Percentiles rank a stretch among this genome's conserved stretches.
phyloP scores from a whole-genome alignment of 805 yeast genomes.

The Candida loeiensis region DNA sequence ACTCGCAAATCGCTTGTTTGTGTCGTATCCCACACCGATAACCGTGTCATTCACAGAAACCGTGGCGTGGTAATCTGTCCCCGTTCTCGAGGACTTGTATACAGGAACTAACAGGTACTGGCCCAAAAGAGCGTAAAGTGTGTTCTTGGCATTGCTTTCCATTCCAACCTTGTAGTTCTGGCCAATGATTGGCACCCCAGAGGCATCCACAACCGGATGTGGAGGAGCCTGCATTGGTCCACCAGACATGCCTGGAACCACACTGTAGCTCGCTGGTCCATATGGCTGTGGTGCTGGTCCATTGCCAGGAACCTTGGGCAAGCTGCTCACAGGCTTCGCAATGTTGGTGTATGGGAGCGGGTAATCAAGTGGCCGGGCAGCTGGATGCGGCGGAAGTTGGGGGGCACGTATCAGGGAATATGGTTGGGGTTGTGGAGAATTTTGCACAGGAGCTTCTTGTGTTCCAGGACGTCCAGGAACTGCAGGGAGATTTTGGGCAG shows the following conservation, averaged over 20 bases:
- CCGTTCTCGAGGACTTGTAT: slow-evolving; percentile 21
- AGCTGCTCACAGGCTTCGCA: slow-evolving; percentile 9
- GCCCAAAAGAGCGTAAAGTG: slow-evolving; percentile 26
- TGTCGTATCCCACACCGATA: slow-evolving; percentile 31
- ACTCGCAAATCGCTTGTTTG: slow-evolving; percentile 35
- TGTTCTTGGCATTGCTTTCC: slow-evolving; percentile 26
- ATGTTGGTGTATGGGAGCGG: slow-evolving; percentile 10
- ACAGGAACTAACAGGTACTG: slow-evolving; percentile 26
- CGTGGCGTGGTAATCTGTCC: slow-evolving; percentile 21
- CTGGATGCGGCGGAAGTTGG: slow-evolving; percentile 1
- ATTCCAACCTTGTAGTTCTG: slow-evolving; percentile 11
- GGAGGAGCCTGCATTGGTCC: slow-evolving; percentile 8
- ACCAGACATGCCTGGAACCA: slow-evolving; percentile 7
- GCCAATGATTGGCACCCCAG: slow-evolving; percentile 9
- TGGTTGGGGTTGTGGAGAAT: not conserved
- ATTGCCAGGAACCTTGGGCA: slow-evolving; percentile 8
- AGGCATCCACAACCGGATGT: slow-evolving; percentile 2
- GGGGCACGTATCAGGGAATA: not conserved
- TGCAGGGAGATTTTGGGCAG: no score
- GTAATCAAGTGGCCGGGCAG: slow-evolving; percentile 2
- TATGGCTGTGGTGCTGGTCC: slow-evolving; percentile 6
- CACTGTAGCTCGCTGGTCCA: slow-evolving; percentile 8
- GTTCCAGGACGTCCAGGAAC: no score
- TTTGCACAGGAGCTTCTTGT: no score
- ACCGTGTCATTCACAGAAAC: slow-evolving; percentile 28